Base-by-base conservation (phyloP, 805 yeast species). In the Clavispora carvajalis region DNA sequence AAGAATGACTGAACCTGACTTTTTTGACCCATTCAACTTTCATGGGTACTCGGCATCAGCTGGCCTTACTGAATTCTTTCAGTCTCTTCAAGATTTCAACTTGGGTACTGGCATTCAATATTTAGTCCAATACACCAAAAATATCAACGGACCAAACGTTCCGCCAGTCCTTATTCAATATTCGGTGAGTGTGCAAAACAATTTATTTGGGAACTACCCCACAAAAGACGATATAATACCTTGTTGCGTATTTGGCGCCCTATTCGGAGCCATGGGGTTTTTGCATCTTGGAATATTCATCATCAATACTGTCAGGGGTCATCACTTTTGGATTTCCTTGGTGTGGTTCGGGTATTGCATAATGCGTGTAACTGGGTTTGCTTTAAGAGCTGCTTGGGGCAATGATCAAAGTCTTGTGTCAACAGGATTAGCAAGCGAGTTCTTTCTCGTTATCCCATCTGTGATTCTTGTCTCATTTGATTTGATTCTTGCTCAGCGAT, bases 401-500 rank as follows among this genome's bases (percentile, higher is more conserved):
- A 23, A 40, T 11, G 52, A 53, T 35, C 21, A 46, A 33, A 45
- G 51, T 19, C 13, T 17, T 11, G 38, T 52, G n/a, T 22, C 33
- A 13, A 29, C 47, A 34, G 59, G 57, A 3, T 40, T 53, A 30
- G 36, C 52, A 21, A 38, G 47, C 22, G 55, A 48, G 40, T 33
- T 53, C 21, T 44, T 53, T 18, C 43, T 48, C 16, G 43, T 54
- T 18, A 37, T 52, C 10, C 52, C 59, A 11, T 35, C 54, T 3
- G 34, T 52, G n/a, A 34, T 52, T 22, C 40, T 53, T 11, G 52
- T 47, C 11, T 46, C 59, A 1, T 38, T 44, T 28, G 51, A 54
- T 35, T 52, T 54, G 40, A 45, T 54, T 17, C 44, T 54, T 40
- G 57, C 59, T 12, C 59, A 54, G 37, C 34, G 59, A 13, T 40